A percentile compares a stretch with the other conserved stretches of the same genome.
phyloP scores from a whole-genome alignment of 2,329 filamentous ascomycete genomes.

The Clarireedia monteithiana region DNA sequence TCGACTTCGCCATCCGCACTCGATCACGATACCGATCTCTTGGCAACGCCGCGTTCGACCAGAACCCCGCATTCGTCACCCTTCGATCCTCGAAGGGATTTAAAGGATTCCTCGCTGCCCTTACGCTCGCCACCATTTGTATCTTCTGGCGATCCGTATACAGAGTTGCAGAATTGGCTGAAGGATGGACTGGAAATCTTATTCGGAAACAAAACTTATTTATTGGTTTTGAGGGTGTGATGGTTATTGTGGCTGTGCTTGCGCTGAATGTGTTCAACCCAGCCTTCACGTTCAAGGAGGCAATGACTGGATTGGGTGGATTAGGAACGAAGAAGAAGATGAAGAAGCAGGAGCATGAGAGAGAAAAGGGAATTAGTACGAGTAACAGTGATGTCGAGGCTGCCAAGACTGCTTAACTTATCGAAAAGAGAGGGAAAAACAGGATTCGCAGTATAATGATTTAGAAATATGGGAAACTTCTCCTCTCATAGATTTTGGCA shows the following conservation, averaged over 20 bases:
- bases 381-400: conserved; percentile 8
- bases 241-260: conserved; percentile 20
- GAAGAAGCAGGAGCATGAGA: conserved; percentile 1
- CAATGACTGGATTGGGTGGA: conserved; percentile 11
- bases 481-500: too few relatives aligned
- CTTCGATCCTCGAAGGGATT: conserved; percentile 15
- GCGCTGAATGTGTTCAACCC: conserved; percentile 34
- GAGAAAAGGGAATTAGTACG: background rate
- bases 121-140: conserved; percentile 43
- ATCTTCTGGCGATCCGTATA: conserved; percentile 51
- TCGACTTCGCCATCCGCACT: conserved; percentile 21
- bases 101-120: conserved; percentile 21
- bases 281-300: conserved; percentile 14
- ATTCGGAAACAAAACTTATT: conserved; percentile 20
- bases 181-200: conserved; percentile 36
- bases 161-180: conserved; percentile 45
- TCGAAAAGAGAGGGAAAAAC: background rate
- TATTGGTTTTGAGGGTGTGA: conserved; percentile 27
- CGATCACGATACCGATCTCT: conserved; percentile 29
- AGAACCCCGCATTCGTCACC: conserved; percentile 14
- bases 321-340: conserved; percentile 11
- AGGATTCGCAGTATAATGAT: background rate
- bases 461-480: too few relatives aligned
- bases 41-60: conserved; percentile 20
- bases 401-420: background rate